Conservation (phyloP, 1,284 basidiomycete species). For the Ganoderma resinaceum region DNA sequence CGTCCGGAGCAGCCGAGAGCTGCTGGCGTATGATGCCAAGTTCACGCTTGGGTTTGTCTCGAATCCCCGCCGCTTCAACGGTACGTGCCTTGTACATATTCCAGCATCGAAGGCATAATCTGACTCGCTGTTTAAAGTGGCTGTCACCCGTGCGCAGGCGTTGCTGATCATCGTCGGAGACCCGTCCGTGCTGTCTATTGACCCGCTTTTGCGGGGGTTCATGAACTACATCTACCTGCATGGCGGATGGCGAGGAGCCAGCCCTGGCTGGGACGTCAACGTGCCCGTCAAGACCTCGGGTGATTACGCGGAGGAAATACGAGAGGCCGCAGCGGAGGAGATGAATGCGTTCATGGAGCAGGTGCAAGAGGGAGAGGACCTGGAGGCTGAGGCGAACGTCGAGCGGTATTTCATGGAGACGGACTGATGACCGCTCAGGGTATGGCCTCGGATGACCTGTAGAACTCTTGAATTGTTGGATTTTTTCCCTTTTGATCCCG, state of each 20-base stretch:
- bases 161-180: conserved; percentile 66
- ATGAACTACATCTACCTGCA: conserved; percentile 55
- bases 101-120: neutral
- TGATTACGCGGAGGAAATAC: conserved; percentile 40
- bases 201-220: conserved; percentile 59
- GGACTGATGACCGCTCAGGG: neutral
- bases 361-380: conserved; percentile 50
- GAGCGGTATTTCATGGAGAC: conserved; percentile 17
- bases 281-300: conserved; percentile 38
- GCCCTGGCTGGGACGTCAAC: conserved; percentile 57
- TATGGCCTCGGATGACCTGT: neutral
- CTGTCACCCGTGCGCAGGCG: conserved; percentile 58
- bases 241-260: conserved; percentile 54
- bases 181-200: conserved; percentile 55
- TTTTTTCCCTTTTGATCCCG: neutral
- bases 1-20: conserved; percentile 48
- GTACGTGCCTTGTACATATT: conserved; percentile 30
- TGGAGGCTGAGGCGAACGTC: conserved; percentile 31
- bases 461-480: neutral
- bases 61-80: conserved; percentile 54
- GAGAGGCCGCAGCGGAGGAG: conserved; percentile 46
- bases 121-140: conserved; percentile 33
- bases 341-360: conserved; percentile 59
- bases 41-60: conserved; percentile 56
- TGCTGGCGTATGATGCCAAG: conserved; percentile 47